These are phyloP conservation scores for Calonectria pseudoreteaudii DNA, from an alignment of 2,329 filamentous ascomycete species.

Conservation along the genomic window DNA sequence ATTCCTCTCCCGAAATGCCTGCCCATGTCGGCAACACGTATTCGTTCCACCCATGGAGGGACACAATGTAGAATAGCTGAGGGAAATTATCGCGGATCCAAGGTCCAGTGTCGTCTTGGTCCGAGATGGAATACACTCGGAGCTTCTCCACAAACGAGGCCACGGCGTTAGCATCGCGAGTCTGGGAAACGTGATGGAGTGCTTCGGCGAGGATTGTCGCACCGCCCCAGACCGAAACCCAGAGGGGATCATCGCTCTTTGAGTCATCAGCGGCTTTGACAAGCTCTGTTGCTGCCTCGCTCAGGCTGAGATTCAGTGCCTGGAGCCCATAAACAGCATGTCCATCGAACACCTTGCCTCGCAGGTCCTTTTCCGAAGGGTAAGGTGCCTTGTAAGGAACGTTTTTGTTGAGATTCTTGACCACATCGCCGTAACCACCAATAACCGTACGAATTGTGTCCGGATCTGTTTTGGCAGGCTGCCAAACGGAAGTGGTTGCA, in stretches of 20 bases:
- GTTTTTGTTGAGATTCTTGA: neutral
- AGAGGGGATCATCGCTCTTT: neutral
- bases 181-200: neutral
- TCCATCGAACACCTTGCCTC: neutral
- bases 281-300: neutral
- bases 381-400: neutral
- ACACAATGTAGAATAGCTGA: neutral
- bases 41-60: neutral
- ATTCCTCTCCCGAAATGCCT: neutral
- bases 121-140: neutral
- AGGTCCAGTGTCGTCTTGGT: neutral
- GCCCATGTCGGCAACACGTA: neutral
- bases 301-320: neutral
- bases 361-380: neutral
- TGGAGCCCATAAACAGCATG: neutral
- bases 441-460: neutral
- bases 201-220: neutral
- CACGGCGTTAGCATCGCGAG: neutral
- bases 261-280: neutral
- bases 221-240: neutral
- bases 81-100: neutral
- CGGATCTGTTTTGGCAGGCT: neutral
- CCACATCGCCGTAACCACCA: neutral
- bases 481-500: neutral
- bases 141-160: neutral